Percentiles rank a stretch among this genome's conserved stretches.
phyloP scores from a whole-genome alignment of 805 yeast species.

The Metschnikowia continentalis region DNA sequence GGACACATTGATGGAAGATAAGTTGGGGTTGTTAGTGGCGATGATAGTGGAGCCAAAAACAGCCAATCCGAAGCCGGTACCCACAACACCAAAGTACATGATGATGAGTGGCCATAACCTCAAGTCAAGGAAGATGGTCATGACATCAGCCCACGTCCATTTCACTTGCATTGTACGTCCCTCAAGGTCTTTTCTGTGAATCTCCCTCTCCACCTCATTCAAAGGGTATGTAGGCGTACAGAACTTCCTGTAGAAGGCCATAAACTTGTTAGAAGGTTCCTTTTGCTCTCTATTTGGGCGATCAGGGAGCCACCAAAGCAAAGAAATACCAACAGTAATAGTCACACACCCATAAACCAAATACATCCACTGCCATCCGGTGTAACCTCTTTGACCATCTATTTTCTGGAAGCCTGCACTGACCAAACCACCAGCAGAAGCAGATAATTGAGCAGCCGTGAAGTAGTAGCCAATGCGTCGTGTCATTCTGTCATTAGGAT shows the following conservation, averaged over 20 bases:
- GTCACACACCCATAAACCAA: constrained; percentile 73
- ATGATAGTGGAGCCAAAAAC: constrained; percentile 82
- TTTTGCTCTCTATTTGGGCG: constrained; percentile 43
- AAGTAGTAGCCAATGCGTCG: constrained; percentile 82
- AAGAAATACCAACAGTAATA: constrained; percentile 53
- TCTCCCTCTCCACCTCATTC: constrained; percentile 43
- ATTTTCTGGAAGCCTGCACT: constrained; percentile 85
- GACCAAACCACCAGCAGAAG: constrained; percentile 84
- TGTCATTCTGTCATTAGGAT: constrained; percentile 73
- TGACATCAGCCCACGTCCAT: constrained; percentile 63
- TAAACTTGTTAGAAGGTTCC: constrained; percentile 14
- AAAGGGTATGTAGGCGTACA: constrained; percentile 46
- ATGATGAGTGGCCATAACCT: constrained; percentile 76
- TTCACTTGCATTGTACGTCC: constrained; percentile 40
- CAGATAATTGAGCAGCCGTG: constrained; percentile 89
- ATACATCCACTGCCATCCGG: constrained; percentile 88
- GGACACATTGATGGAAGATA: constrained; percentile 66
- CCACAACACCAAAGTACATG: constrained; percentile 92
- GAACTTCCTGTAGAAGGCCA: constrained; percentile 20
- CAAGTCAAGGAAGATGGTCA: constrained; percentile 51
- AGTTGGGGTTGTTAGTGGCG: constrained; percentile 54
- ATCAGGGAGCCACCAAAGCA: constrained; percentile 86
- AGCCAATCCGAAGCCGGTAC: constrained; percentile 83
- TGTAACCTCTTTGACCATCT: constrained; percentile 63
- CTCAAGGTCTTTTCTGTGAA: constrained; percentile 61